Evolutionary conservation across 2,329 filamentous ascomycete species (phyloP).

Genomic region (Phialophora verrucosa): DNA sequence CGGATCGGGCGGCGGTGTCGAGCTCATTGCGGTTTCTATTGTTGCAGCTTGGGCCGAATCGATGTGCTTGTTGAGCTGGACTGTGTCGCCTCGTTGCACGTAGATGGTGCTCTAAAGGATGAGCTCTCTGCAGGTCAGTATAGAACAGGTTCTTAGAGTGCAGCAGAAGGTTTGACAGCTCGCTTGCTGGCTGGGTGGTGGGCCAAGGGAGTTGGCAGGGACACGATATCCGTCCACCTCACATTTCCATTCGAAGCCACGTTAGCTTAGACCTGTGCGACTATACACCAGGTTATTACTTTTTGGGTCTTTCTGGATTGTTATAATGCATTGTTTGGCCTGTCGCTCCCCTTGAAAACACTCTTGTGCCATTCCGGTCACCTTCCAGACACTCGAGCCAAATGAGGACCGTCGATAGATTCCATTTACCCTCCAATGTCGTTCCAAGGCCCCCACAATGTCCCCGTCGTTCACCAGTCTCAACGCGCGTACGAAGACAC

Average conservation of each 20-base stretch:
- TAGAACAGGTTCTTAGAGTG: not conserved
- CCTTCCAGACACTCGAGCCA: not conserved
- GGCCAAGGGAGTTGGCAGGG: not conserved
- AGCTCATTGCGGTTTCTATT: not conserved
- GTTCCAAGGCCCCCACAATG: conserved; percentile 71
- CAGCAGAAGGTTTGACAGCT: not conserved
- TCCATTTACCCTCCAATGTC: conserved; percentile 43
- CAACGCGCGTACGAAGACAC: conserved; percentile 70
- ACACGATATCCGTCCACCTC: not conserved
- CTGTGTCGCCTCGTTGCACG: not conserved
- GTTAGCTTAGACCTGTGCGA: not conserved
- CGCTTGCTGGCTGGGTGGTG: too few species aligned
- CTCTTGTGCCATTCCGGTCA: not conserved
- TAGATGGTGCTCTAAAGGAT: not conserved
- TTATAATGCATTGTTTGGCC: conserved; percentile 1
- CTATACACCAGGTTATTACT: not conserved
- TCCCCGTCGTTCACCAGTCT: conserved; percentile 71
- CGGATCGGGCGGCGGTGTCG: not conserved
- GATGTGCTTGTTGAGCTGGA: not conserved
- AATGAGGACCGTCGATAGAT: conserved; percentile 1
- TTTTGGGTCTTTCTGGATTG: not conserved
- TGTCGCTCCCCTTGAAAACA: not conserved
- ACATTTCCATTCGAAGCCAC: not conserved
- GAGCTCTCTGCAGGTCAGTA: not conserved
- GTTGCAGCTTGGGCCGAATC: not conserved